A percentile compares a stretch with the other conserved stretches of the same genome.
Evolutionary conservation across 108 stramenopile species (phyloP).

Genomic region (Pinguiococcus pyrenoidosus): DNA sequence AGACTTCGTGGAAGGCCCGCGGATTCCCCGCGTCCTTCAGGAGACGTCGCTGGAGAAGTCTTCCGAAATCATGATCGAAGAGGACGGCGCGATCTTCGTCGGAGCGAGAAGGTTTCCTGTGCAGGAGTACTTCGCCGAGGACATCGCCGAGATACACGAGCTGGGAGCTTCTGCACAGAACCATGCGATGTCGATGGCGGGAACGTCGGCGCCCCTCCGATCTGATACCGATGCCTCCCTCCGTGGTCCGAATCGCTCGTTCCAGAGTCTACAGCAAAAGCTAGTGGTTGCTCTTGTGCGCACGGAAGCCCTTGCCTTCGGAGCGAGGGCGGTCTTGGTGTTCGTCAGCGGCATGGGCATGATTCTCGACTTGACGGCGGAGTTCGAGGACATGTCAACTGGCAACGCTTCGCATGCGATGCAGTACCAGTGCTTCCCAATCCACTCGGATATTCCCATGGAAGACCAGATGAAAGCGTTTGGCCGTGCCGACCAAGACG

Average conservation of each 20-base stretch:
- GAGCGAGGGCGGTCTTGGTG: conserved; percentile 17
- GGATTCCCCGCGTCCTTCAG: no score
- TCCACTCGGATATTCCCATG: conserved; percentile 30
- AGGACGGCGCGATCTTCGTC: conserved; percentile 54
- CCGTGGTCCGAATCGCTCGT: no score
- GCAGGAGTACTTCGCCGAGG: conserved; percentile 60
- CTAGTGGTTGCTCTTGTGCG: no score
- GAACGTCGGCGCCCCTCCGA: no score
- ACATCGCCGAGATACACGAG: conserved; percentile 35
- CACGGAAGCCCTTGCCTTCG: no score
- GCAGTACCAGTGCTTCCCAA: conserved; percentile 12
- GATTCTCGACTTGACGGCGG: conserved; percentile 16
- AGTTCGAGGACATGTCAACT: conserved; percentile 11
- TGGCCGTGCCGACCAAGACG: not conserved
- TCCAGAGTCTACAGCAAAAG: no score
- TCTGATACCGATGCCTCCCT: no score
- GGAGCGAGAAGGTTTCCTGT: conserved; percentile 60
- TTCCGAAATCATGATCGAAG: no score
- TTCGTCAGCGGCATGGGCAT: conserved; percentile 23
- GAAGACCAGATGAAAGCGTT: conserved; percentile 27
- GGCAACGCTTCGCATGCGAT: not conserved
- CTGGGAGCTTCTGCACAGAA: no score
- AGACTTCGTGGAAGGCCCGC: no score
- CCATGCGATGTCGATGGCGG: no score
- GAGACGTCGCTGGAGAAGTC: no score